Conservation (phyloP, 208 protist species). For the Naegleria fowleri region DNA sequence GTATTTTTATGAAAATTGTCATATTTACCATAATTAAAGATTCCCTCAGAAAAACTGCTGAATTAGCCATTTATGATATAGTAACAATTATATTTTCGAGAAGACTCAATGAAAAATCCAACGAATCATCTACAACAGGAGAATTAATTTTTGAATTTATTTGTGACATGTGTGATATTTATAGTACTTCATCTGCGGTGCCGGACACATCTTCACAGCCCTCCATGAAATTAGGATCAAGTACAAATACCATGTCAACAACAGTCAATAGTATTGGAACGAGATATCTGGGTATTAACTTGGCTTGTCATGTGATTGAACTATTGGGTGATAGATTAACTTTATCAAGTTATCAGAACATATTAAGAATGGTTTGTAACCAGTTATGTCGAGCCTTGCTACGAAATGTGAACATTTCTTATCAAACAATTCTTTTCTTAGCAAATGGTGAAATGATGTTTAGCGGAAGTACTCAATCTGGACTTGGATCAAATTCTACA, state of each 20-base stretch:
- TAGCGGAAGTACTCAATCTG: background rate
- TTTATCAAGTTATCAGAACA: background rate
- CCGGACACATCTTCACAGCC: background rate
- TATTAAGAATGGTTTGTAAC: background rate
- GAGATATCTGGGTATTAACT: background rate
- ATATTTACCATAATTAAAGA: too few species aligned
- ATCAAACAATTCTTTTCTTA: background rate
- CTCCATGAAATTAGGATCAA: background rate
- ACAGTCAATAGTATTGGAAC: background rate
- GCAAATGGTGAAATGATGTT: background rate
- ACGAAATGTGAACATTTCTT: background rate
- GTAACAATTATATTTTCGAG: background rate
- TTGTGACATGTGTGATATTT: background rate
- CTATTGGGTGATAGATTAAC: background rate
- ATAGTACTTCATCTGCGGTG: background rate
- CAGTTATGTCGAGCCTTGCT: background rate
- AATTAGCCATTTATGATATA: background rate
- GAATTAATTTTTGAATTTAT: conserved; percentile 17
- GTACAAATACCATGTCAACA: background rate
- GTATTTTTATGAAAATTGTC: too few species aligned
- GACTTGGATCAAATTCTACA: background rate
- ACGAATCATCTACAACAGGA: background rate
- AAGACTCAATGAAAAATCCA: background rate
- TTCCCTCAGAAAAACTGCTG: background rate
- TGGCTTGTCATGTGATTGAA: background rate